Evolutionary conservation across 805 yeast genomes (phyloP).

Genomic region (Candida nonsorbophila): DNA sequence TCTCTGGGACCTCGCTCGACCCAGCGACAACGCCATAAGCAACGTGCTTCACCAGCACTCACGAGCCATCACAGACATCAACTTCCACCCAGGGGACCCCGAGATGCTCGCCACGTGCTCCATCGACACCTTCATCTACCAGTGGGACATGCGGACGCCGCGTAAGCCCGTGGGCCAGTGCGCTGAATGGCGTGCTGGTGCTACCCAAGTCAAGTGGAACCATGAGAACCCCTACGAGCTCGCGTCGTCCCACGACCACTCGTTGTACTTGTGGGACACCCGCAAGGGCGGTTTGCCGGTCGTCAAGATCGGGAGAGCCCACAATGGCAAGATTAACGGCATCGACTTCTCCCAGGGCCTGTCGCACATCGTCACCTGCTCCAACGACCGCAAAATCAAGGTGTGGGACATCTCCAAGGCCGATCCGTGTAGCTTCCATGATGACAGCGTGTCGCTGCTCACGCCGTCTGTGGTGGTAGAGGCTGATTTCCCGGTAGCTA

Average conservation of each 20-base stretch:
- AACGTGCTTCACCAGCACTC: conserved; percentile 85
- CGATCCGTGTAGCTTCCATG: conserved; percentile 15
- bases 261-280: conserved; percentile 81
- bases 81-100: conserved; percentile 84
- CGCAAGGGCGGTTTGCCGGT: conserved; percentile 79
- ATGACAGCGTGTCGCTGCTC: conserved; percentile 7
- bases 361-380: conserved; percentile 68
- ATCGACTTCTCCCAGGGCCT: conserved; percentile 69
- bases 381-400: conserved; percentile 78
- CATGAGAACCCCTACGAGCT: conserved; percentile 66
- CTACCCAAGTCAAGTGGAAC: conserved; percentile 95
- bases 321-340: conserved; percentile 83
- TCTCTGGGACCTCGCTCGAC: conserved; percentile 84
- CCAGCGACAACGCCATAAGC: conserved; percentile 68
- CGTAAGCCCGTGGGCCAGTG: conserved; percentile 66
- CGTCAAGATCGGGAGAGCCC: conserved; percentile 59
- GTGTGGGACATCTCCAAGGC: conserved; percentile 59
- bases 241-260: conserved; percentile 83
- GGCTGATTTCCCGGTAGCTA: conserved; percentile 81
- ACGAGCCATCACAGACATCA: conserved; percentile 92
- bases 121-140: conserved; percentile 78
- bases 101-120: conserved; percentile 89
- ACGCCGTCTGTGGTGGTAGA: conserved; percentile 54
- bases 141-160: conserved; percentile 90
- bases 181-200: conserved; percentile 95